A percentile compares a stretch with the other conserved stretches of the same genome.
These are phyloP conservation scores for Trichoderma simmonsii DNA, from an alignment of 2,329 filamentous ascomycete species.

Conservation along the genomic window DNA sequence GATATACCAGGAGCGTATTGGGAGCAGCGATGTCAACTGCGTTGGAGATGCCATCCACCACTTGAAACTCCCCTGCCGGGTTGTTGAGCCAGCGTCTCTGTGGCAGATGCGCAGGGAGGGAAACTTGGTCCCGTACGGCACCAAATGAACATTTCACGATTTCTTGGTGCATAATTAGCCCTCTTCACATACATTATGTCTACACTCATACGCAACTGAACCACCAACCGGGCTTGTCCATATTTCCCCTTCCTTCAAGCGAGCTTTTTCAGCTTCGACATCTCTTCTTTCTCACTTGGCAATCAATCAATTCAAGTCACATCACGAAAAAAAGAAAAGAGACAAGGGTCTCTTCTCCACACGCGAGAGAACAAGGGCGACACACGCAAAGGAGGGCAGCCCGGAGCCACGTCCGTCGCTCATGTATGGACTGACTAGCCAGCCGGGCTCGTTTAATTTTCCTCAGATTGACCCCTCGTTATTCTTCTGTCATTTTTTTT, in stretches of 20 bases:
- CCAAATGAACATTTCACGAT: not conserved
- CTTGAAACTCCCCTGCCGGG: conserved; percentile 31
- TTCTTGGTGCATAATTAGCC: not conserved
- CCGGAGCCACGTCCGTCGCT: not conserved
- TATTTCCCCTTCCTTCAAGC: not conserved
- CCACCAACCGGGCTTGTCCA: not conserved
- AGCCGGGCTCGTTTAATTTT: not conserved
- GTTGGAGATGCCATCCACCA: conserved; percentile 33
- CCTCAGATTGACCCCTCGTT: not conserved
- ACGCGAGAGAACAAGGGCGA: not conserved
- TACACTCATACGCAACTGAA: not conserved
- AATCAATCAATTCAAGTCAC: not conserved
- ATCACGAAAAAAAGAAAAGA: not conserved
- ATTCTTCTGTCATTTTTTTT: not conserved
- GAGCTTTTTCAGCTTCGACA: not conserved
- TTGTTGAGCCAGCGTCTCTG: conserved; percentile 32
- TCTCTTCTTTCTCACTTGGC: not conserved
- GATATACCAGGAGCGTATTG: not conserved
- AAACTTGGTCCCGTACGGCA: not conserved
- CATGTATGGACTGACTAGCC: too few relatives aligned
- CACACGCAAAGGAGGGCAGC: not conserved
- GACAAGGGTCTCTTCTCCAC: not conserved
- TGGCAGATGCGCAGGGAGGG: conserved; percentile 34
- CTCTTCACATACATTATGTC: not conserved
- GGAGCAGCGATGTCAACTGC: conserved; percentile 21